These are phyloP conservation scores for Phytopythium aichiense DNA, from an alignment of 352 stramenopile species.

Conservation along the genomic window DNA sequence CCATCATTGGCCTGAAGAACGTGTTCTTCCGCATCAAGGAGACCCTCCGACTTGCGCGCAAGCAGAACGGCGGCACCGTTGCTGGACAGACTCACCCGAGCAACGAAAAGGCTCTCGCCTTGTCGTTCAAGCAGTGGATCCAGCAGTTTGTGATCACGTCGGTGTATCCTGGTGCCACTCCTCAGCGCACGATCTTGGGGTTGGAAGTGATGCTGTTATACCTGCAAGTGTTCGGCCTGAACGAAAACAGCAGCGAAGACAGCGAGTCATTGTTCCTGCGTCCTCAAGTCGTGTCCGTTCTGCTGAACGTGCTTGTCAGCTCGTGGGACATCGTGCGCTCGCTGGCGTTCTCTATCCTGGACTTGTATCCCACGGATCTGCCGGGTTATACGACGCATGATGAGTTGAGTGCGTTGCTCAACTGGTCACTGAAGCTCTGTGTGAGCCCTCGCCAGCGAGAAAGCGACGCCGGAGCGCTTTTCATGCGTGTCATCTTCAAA, in stretches of 20 bases:
- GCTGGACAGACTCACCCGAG: neutral
- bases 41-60: conserved; percentile 46
- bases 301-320: conserved; percentile 78
- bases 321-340: conserved; percentile 77
- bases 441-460: conserved; percentile 75
- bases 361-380: conserved; percentile 59
- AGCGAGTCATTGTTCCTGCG: conserved; percentile 32
- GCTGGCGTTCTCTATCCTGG: conserved; percentile 60
- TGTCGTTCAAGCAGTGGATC: conserved; percentile 56
- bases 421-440: conserved; percentile 72
- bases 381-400: conserved; percentile 47
- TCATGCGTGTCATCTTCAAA: conserved; percentile 76
- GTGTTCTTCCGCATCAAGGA: conserved; percentile 76
- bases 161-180: conserved; percentile 59
- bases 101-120: conserved; percentile 13
- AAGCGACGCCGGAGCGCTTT: conserved; percentile 81
- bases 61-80: conserved; percentile 11
- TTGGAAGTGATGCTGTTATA: conserved; percentile 71
- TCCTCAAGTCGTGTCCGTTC: conserved; percentile 55
- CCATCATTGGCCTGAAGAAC: conserved; percentile 69
- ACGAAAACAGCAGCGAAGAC: conserved; percentile 3
- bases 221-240: conserved; percentile 65
- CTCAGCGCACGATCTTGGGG: conserved; percentile 66
- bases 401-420: conserved; percentile 41
- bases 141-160: conserved; percentile 62